phyloP scores from a whole-genome alignment of 768 basidiomycete genomes.

The Amanita inopinata region DNA sequence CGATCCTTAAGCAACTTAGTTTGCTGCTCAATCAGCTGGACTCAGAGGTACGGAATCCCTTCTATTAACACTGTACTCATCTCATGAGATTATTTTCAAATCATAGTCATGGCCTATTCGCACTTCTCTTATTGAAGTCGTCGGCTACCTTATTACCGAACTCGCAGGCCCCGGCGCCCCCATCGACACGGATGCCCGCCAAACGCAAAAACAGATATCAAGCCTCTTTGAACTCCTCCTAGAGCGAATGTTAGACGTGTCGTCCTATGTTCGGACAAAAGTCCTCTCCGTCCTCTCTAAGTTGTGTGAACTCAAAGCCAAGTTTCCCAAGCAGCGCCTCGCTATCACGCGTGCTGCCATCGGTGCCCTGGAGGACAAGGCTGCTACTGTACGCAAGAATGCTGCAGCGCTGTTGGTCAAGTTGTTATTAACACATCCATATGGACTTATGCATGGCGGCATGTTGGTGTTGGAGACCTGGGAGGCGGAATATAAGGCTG shows the following conservation, averaged over 20 bases:
- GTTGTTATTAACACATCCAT: conserved; percentile 83
- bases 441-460: conserved; percentile 77
- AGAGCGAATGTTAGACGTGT: conserved; percentile 80
- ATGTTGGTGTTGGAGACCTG: conserved; percentile 62
- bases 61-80: neutral
- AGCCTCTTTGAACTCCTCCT: conserved; percentile 76
- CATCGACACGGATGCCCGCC: conserved; percentile 34
- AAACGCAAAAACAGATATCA: conserved; percentile 65
- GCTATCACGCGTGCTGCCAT: conserved; percentile 69
- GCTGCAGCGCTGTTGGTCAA: conserved; percentile 69
- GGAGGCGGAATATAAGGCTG: conserved; percentile 58
- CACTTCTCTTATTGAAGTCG: conserved; percentile 85
- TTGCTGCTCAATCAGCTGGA: conserved; percentile 80
- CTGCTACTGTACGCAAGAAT: conserved; percentile 75
- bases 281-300: conserved; percentile 69
- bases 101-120: conserved; percentile 90
- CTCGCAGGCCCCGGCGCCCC: conserved; percentile 48
- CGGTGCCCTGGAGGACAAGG: conserved; percentile 82
- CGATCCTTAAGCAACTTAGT: conserved; percentile 84
- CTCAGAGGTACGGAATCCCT: conserved; percentile 56
- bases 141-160: conserved; percentile 78
- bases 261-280: conserved; percentile 87
- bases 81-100: neutral
- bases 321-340: conserved; percentile 82
- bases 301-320: conserved; percentile 64